Conservation (phyloP, 1,284 basidiomycete species). For the Pisolithus thermaeus region DNA sequence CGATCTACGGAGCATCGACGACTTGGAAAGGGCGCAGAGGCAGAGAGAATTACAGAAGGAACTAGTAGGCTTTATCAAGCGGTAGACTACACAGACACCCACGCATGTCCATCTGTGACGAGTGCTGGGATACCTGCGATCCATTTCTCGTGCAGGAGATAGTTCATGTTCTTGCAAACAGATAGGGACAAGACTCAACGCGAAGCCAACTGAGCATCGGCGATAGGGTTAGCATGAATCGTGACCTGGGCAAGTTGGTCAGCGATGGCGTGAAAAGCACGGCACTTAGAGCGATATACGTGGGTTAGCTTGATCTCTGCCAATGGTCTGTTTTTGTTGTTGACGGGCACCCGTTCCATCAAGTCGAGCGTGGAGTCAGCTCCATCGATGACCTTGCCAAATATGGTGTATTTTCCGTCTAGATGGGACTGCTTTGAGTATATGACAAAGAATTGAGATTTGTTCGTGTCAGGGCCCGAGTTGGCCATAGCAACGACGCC, state of each 20-base stretch:
- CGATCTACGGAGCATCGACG: constrained; percentile 83
- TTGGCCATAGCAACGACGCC: constrained; percentile 99
- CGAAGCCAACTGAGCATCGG: constrained; percentile 53
- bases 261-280: not conserved
- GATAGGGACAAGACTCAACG: constrained; percentile 15
- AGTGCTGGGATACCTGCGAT: not conserved
- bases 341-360: constrained; percentile 89
- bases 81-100: constrained; percentile 33
- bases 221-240: constrained; percentile 93
- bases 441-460: constrained; percentile 93
- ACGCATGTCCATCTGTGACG: constrained; percentile 2
- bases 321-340: constrained; percentile 83
- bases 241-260: constrained; percentile 55
- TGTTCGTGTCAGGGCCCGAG: constrained; percentile 89
- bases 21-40: constrained; percentile 76
- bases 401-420: constrained; percentile 92
- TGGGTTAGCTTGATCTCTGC: constrained; percentile 77
- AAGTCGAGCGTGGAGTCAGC: constrained; percentile 82
- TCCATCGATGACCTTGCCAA: constrained; percentile 95
- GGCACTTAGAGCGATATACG: constrained; percentile 40
- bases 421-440: constrained; percentile 90
- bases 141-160: not conserved
- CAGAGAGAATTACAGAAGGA: constrained; percentile 91
- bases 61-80: constrained; percentile 84
- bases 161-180: not conserved